Conservation (phyloP, 805 yeast species). For the Lipomyces japonicus region DNA sequence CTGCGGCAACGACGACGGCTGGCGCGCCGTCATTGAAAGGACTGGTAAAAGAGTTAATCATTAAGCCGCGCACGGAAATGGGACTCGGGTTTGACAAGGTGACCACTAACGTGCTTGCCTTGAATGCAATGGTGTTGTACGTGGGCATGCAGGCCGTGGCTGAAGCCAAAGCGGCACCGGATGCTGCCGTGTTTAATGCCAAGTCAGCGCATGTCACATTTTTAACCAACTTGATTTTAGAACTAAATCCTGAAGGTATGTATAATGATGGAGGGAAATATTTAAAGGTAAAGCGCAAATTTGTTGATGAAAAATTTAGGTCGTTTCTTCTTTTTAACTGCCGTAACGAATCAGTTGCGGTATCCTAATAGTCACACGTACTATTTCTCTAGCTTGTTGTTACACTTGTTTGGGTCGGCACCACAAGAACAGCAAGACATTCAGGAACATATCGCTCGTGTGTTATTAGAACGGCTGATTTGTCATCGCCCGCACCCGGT, state of each 20-base stretch:
- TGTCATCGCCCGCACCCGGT: slow-evolving; percentile 91
- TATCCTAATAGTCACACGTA: slow-evolving; percentile 89
- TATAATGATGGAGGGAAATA: too few relatives aligned
- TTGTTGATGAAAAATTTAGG: slow-evolving; percentile 33
- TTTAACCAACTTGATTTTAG: slow-evolving; percentile 63
- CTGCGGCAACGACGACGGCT: slow-evolving; percentile 57
- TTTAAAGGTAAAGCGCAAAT: neutral
- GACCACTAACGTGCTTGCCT: slow-evolving; percentile 52
- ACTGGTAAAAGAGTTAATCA: slow-evolving; percentile 29
- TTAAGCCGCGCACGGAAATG: slow-evolving; percentile 51
- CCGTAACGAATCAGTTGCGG: slow-evolving; percentile 84
- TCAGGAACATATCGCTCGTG: slow-evolving; percentile 79
- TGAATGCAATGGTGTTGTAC: slow-evolving; percentile 78
- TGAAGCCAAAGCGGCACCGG: slow-evolving; percentile 37
- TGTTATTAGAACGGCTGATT: slow-evolving; percentile 75
- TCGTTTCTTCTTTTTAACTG: slow-evolving; percentile 68
- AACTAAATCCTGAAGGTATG: slow-evolving; percentile 45
- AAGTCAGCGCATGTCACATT: slow-evolving; percentile 53
- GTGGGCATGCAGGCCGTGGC: slow-evolving; percentile 67
- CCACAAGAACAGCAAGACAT: slow-evolving; percentile 49
- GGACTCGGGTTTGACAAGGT: slow-evolving; percentile 66
- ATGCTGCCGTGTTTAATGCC: slow-evolving; percentile 40
- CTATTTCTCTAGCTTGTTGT: slow-evolving; percentile 71
- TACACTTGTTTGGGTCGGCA: slow-evolving; percentile 62
- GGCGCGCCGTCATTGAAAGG: slow-evolving; percentile 8